Evolutionary conservation across 2,329 filamentous ascomycete species (phyloP).

Genomic region (Pseudogymnoascus sp.): DNA sequence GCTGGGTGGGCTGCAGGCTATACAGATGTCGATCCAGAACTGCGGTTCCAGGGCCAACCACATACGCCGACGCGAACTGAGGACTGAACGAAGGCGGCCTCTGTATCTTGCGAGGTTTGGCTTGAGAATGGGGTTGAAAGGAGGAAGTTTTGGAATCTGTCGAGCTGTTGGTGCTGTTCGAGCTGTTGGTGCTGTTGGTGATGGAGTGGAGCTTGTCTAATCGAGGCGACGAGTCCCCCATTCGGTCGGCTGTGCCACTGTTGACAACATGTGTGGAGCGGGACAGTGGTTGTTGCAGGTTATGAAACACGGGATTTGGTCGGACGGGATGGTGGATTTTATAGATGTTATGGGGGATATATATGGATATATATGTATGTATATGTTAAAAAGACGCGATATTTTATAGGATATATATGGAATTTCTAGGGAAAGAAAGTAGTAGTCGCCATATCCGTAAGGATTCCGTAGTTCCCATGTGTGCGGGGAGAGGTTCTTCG

Average conservation of each 20-base stretch:
- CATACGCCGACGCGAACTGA: neutral
- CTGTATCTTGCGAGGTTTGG: neutral
- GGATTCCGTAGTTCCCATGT: neutral
- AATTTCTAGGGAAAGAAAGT: neutral
- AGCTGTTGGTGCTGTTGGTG: neutral
- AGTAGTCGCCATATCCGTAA: neutral
- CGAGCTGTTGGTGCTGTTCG: neutral
- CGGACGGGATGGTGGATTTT: neutral
- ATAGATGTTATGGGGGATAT: neutral
- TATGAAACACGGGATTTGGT: conserved; percentile 2
- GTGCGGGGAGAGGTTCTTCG: neutral
- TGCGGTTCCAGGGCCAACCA: conserved; percentile 7
- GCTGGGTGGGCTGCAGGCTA: conserved; percentile 2
- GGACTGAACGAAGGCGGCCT: neutral
- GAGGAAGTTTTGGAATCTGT: neutral
- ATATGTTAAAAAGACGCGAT: neutral
- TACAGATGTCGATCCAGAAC: conserved; percentile 5
- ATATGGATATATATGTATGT: neutral
- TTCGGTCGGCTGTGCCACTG: conserved; percentile 7
- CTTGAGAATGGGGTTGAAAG: neutral
- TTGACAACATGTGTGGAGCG: conserved; percentile 8
- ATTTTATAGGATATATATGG: neutral
- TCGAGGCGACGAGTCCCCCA: conserved; percentile 5
- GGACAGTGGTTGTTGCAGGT: neutral
- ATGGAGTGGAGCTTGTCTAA: conserved; percentile 5